phyloP scores from a whole-genome alignment of 1,284 basidiomycete species.

The Jaminaea rosea region DNA sequence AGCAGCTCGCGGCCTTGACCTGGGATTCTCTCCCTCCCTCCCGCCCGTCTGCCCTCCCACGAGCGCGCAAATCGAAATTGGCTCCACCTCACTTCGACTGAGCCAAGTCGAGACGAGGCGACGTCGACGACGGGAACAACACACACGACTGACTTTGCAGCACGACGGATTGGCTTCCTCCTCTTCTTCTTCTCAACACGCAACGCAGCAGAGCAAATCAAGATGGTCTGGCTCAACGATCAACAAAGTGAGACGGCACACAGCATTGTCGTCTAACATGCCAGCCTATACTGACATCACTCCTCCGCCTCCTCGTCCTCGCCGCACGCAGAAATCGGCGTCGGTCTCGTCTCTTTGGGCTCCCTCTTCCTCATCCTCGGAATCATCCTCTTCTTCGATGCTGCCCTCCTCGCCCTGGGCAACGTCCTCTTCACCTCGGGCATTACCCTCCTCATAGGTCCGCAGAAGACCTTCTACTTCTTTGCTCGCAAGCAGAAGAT shows the following conservation, averaged over 20 bases:
- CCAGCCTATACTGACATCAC: background rate
- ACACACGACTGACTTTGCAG: too few species aligned
- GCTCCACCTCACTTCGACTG: too few species aligned
- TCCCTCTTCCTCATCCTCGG: conserved; percentile 91
- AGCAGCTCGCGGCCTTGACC: too few species aligned
- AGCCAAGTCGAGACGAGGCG: too few species aligned
- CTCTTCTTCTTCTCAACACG: conserved; percentile 1
- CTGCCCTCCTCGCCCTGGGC: conserved; percentile 87
- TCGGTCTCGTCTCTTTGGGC: conserved; percentile 94
- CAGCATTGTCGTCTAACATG: background rate
- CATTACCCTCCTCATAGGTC: conserved; percentile 46
- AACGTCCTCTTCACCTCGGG: conserved; percentile 54
- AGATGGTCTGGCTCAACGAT: conserved; percentile 44
- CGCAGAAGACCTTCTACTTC: conserved; percentile 85
- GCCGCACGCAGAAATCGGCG: conserved; percentile 49
- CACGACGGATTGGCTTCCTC: too few species aligned
- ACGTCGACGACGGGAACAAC: too few species aligned
- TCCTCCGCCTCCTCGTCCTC: background rate
- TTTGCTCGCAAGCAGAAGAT: conserved; percentile 94
- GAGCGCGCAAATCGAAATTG: too few species aligned
- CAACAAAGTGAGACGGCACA: conserved; percentile 39
- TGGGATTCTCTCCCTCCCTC: too few species aligned
- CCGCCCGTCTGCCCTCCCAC: too few species aligned
- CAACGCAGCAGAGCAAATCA: background rate
- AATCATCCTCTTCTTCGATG: conserved; percentile 92